A percentile compares a stretch with the other conserved stretches of the same genome.
Evolutionary conservation across 2,329 filamentous ascomycete species (phyloP).

Genomic region (Trichophaea hybrida): DNA sequence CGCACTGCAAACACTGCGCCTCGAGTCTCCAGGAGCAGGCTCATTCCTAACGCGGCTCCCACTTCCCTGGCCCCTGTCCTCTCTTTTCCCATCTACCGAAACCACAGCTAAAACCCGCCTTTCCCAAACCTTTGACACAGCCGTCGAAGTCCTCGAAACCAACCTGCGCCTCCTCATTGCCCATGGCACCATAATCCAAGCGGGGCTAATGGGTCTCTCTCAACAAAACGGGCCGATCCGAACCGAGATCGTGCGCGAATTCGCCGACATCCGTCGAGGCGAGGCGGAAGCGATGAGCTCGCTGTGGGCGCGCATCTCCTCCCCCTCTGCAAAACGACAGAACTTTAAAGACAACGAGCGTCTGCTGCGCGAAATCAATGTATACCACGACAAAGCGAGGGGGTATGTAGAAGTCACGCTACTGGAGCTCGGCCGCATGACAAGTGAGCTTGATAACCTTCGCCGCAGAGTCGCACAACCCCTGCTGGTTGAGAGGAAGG

Average conservation of each 20-base stretch:
- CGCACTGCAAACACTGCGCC: slow-evolving; percentile 29
- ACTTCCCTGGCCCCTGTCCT: slow-evolving; percentile 39
- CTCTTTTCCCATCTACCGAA: slow-evolving; percentile 54
- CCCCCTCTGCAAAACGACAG: slow-evolving; percentile 43
- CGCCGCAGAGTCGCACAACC: slow-evolving; percentile 55
- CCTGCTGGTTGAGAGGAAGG: slow-evolving; percentile 37
- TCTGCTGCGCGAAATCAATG: slow-evolving; percentile 49
- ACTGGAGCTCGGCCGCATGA: slow-evolving; percentile 58
- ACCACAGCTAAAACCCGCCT: slow-evolving; percentile 39
- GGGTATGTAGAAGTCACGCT: slow-evolving; percentile 57
- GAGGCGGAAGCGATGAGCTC: slow-evolving; percentile 53
- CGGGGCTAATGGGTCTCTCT: slow-evolving; percentile 19
- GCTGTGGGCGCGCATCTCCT: slow-evolving; percentile 61
- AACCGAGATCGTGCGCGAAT: slow-evolving; percentile 51
- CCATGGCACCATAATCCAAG: slow-evolving; percentile 21
- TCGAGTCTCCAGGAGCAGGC: neutral
- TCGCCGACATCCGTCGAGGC: slow-evolving; percentile 42
- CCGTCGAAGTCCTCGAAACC: slow-evolving; percentile 54
- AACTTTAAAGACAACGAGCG: slow-evolving; percentile 49
- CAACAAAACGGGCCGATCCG: slow-evolving; percentile 39
- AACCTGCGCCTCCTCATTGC: slow-evolving; percentile 23
- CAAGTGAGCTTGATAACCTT: slow-evolving; percentile 55
- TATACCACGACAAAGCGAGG: slow-evolving; percentile 51
- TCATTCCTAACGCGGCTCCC: slow-evolving; percentile 41
- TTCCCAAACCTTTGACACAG: slow-evolving; percentile 48